phyloP scores from a whole-genome alignment of 148 eudicot species.

The Rhododendron molle region DNA sequence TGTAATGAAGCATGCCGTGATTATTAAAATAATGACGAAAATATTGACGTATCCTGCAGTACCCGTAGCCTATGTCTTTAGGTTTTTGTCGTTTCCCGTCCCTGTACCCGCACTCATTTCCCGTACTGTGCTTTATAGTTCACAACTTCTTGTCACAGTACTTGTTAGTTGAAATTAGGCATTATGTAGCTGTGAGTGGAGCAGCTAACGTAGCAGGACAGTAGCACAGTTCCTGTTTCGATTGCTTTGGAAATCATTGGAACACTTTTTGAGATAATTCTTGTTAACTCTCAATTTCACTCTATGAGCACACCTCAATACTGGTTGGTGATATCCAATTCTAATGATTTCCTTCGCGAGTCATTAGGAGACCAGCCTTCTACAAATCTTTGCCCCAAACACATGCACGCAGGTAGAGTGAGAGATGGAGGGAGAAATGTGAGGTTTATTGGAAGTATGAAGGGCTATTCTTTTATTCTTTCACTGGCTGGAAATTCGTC shows the following conservation, averaged over 20 bases:
- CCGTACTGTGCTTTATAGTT: neutral
- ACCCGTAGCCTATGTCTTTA: neutral
- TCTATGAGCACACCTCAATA: neutral
- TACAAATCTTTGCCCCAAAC: neutral
- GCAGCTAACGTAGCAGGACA: neutral
- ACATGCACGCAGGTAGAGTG: neutral
- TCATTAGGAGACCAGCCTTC: neutral
- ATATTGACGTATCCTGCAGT: neutral
- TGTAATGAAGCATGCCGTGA: neutral
- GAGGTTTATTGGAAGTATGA: neutral
- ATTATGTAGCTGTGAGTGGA: neutral
- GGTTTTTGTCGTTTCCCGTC: neutral
- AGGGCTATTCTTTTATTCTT: neutral
- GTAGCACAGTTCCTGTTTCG: neutral
- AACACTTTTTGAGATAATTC: neutral
- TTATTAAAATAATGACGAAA: neutral
- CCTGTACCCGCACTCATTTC: neutral
- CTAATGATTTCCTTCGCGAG: neutral
- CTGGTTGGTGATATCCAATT: neutral
- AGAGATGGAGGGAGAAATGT: neutral
- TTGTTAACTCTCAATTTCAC: neutral
- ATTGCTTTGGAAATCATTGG: neutral
- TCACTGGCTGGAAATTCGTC: neutral
- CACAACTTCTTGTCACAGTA: neutral
- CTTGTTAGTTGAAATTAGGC: neutral